Percentiles rank a stretch among this genome's conserved stretches.
These are phyloP conservation scores for Penicillium crustosum DNA, from an alignment of 2,329 filamentous ascomycete genomes.

Conservation along the genomic window DNA sequence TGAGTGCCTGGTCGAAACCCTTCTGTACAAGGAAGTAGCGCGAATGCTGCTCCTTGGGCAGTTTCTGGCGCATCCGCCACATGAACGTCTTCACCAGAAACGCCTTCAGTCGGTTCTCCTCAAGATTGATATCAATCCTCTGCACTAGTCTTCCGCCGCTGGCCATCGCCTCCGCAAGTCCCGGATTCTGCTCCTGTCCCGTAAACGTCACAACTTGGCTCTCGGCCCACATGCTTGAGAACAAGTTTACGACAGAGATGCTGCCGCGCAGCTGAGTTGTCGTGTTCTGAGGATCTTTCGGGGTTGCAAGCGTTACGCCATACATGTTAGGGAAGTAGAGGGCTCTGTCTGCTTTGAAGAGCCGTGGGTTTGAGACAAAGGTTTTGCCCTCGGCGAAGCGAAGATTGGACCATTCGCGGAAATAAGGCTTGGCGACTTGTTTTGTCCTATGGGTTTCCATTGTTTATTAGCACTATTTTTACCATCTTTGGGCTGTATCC, in stretches of 20 bases:
- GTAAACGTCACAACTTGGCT: slow-evolving; percentile 74
- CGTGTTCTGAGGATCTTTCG: slow-evolving; percentile 62
- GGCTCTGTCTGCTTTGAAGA: slow-evolving; percentile 78
- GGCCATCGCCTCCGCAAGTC: slow-evolving; percentile 63
- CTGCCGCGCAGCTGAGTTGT: slow-evolving; percentile 72
- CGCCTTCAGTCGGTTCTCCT: slow-evolving; percentile 70
- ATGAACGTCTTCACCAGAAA: slow-evolving; percentile 58
- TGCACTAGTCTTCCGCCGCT: slow-evolving; percentile 60
- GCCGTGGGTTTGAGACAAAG: slow-evolving; percentile 78
- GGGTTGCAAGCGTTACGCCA: slow-evolving; percentile 71
- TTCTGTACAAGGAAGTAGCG: slow-evolving; percentile 61
- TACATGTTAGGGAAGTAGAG: slow-evolving; percentile 92
- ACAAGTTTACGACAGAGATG: slow-evolving; percentile 76
- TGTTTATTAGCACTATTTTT: slow-evolving; percentile 5
- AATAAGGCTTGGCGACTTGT: slow-evolving; percentile 83
- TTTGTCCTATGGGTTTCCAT: slow-evolving; percentile 55
- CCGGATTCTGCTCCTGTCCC: slow-evolving; percentile 64
- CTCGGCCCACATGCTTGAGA: slow-evolving; percentile 83
- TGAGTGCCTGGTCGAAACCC: slow-evolving; percentile 56
- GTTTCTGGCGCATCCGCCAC: slow-evolving; percentile 49
- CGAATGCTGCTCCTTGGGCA: slow-evolving; percentile 53
- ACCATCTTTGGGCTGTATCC: not conserved
- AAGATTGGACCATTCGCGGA: slow-evolving; percentile 91
- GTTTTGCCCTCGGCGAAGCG: slow-evolving; percentile 82
- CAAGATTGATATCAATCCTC: slow-evolving; percentile 81